Evolutionary conservation across 192 early-diverging fungal species (phyloP).

Genomic region (Entomortierella lignicola): DNA sequence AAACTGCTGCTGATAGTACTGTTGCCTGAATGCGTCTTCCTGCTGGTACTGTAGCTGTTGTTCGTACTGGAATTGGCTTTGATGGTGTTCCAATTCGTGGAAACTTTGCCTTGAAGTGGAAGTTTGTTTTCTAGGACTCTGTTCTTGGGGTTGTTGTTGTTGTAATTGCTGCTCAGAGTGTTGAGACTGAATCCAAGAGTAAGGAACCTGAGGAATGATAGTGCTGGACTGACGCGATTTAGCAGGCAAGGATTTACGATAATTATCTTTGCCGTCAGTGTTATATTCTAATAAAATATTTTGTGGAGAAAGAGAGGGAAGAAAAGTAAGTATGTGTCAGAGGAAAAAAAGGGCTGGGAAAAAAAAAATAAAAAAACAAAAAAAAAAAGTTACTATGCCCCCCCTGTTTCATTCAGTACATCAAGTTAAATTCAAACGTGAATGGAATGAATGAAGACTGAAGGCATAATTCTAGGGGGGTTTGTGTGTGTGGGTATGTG

Average conservation of each 20-base stretch:
- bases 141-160: slow-evolving; percentile 16
- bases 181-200: slow-evolving; percentile 51
- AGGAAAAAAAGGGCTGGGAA: background rate
- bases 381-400: no score
- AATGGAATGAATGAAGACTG: no score
- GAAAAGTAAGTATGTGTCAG: background rate
- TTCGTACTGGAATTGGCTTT: slow-evolving; percentile 27
- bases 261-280: slow-evolving; percentile 18
- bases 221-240: slow-evolving; percentile 43
- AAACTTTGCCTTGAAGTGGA: slow-evolving; percentile 44
- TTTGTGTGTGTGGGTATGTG: background rate
- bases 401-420: no score
- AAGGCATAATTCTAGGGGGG: background rate
- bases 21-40: slow-evolving; percentile 47
- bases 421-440: no score
- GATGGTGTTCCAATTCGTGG: slow-evolving; percentile 32
- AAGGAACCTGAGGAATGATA: slow-evolving; percentile 53
- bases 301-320: background rate
- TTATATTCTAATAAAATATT: slow-evolving; percentile 18
- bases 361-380: no score
- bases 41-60: slow-evolving; percentile 47
- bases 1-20: slow-evolving; percentile 48
- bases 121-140: slow-evolving; percentile 7
- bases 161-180: slow-evolving; percentile 21
- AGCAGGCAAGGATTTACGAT: slow-evolving; percentile 48